Conservation (phyloP, 768 basidiomycete species). For the Lactarius evosmus region DNA sequence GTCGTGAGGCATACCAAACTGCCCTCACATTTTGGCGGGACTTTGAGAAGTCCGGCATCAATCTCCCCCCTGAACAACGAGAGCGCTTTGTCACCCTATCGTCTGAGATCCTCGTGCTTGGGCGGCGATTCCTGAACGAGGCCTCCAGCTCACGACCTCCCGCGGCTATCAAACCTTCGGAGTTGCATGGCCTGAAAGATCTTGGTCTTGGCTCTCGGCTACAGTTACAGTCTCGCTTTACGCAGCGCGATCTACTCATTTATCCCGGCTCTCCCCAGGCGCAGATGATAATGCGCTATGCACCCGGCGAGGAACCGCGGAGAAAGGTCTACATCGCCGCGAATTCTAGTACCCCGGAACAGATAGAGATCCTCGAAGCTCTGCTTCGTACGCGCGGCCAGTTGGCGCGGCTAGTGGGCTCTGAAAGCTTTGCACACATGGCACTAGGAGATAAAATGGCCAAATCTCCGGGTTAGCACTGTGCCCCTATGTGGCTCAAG, state of each 20-base stretch:
- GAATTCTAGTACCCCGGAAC: constrained; percentile 69
- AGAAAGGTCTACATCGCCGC: constrained; percentile 78
- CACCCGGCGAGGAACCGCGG: constrained; percentile 80
- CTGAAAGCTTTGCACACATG: constrained; percentile 83
- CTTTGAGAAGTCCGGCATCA: constrained; percentile 96
- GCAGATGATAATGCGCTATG: constrained; percentile 88
- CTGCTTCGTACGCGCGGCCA: constrained; percentile 76
- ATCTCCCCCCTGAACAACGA: constrained; percentile 75
- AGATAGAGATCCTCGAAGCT: constrained; percentile 73
- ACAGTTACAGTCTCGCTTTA: constrained; percentile 72
- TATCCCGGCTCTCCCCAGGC: constrained; percentile 88
- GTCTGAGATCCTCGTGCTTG: constrained; percentile 83
- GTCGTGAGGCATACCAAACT: constrained; percentile 75
- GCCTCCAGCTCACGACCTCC: constrained; percentile 61
- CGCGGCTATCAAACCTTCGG: constrained; percentile 61
- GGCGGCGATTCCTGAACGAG: constrained; percentile 79
- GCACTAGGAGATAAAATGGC: constrained; percentile 96
- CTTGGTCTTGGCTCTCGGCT: constrained; percentile 71
- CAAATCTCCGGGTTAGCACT: constrained; percentile 71
- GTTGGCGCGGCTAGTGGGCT: constrained; percentile 80
- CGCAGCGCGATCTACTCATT: constrained; percentile 70
- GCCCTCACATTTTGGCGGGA: constrained; percentile 94
- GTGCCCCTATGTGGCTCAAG: constrained; percentile 4
- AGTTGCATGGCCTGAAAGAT: constrained; percentile 71
- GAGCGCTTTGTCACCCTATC: constrained; percentile 85